Conservation (phyloP, 2,329 filamentous ascomycete genomes). For the Epichloe typhina region DNA sequence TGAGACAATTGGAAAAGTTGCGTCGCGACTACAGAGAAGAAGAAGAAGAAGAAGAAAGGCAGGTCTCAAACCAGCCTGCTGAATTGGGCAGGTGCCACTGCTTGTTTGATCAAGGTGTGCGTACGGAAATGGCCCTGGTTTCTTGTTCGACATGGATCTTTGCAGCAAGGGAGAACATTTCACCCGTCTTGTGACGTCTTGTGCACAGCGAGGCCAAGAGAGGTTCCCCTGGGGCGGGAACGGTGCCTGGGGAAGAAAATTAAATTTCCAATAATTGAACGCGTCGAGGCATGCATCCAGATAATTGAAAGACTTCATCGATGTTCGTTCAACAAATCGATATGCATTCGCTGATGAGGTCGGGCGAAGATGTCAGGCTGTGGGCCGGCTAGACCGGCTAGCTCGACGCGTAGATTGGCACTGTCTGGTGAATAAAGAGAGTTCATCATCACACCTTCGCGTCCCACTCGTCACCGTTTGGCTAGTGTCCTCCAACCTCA, state of each 20-base stretch:
- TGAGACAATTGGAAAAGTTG: conserved; percentile 2
- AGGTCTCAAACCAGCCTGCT: not conserved
- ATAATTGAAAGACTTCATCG: not conserved
- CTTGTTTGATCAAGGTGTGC: not conserved
- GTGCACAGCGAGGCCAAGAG: not conserved
- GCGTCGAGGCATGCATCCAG: not conserved
- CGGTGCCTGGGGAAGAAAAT: not conserved
- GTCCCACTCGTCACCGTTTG: no score
- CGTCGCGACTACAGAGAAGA: not conserved
- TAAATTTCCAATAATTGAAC: conserved; percentile 2
- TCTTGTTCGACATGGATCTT: not conserved
- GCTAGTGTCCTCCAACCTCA: no score
- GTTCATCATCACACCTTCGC: no score
- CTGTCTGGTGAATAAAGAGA: no score
- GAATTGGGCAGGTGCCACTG: not conserved
- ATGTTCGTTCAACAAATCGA: not conserved
- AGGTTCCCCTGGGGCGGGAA: not conserved
- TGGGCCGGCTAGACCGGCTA: no score
- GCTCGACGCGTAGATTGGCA: not conserved
- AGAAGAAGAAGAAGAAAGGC: not conserved
- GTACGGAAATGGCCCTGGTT: not conserved
- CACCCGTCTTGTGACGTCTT: not conserved
- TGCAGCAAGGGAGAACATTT: not conserved
- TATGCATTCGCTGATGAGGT: not conserved
- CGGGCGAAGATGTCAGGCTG: no score